phyloP scores from a whole-genome alignment of 768 basidiomycete species.

The Tricholoma flavovirens region DNA sequence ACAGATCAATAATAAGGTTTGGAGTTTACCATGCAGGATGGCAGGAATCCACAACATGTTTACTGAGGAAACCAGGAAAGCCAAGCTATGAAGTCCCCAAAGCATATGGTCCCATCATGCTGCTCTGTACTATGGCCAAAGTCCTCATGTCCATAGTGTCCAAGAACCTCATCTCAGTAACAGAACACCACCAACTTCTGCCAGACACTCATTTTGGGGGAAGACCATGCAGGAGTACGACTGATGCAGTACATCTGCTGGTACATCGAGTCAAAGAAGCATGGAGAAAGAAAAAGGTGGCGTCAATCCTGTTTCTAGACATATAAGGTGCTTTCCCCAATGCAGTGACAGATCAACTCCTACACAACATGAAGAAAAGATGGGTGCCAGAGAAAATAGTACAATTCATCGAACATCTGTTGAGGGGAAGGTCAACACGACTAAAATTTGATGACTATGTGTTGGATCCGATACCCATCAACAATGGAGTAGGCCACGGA shows the following conservation, averaged over 20 bases:
- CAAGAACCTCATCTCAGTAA: neutral
- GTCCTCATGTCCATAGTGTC: too few relatives aligned
- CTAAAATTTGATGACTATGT: too few relatives aligned
- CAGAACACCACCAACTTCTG: neutral
- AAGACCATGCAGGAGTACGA: too few relatives aligned
- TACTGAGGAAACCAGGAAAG: too few relatives aligned
- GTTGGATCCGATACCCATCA: neutral
- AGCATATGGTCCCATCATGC: neutral
- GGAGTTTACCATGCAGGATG: neutral
- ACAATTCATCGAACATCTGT: neutral
- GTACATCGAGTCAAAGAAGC: neutral
- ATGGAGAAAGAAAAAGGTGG: neutral
- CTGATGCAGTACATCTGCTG: too few relatives aligned
- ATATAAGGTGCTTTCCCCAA: neutral
- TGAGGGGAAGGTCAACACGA: neutral
- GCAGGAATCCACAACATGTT: too few relatives aligned
- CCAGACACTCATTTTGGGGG: too few relatives aligned
- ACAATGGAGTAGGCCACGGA: constrained; percentile 20
- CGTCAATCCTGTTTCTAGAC: neutral
- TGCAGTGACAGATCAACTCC: neutral
- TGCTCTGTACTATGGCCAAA: too few relatives aligned
- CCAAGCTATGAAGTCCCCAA: neutral
- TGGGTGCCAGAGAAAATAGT: neutral
- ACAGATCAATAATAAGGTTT: too few relatives aligned
- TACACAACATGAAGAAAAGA: neutral